Percentiles rank a stretch among this genome's conserved stretches.
phyloP scores from a whole-genome alignment of 2,329 filamentous ascomycete genomes.

The Colletotrichum sp. region DNA sequence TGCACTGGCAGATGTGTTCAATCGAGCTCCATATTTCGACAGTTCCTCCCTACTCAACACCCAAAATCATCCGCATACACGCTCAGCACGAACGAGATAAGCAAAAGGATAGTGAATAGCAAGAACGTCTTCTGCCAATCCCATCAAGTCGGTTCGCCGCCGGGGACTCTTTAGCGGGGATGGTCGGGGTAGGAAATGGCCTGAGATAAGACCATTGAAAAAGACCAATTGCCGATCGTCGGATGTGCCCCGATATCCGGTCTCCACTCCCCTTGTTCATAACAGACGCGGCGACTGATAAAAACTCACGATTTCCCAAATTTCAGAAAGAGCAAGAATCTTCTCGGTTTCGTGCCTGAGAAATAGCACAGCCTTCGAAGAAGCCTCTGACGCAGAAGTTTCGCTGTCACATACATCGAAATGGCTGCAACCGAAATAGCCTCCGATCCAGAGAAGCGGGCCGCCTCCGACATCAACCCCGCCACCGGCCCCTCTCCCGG shows the following conservation, averaged over 20 bases:
- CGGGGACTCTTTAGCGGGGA: not conserved
- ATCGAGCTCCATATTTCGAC: not conserved
- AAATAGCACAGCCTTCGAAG: not conserved
- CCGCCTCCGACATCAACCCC: not conserved
- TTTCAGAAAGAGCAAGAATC: not conserved
- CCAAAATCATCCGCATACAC: not conserved
- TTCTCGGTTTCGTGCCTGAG: not conserved
- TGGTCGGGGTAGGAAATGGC: not conserved
- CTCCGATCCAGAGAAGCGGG: conserved; percentile 16
- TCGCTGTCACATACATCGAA: not conserved
- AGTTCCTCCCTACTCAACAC: fast-evolving
- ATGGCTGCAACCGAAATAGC: conserved; percentile 1
- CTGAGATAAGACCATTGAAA: conserved; percentile 13
- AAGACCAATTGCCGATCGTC: conserved; percentile 7
- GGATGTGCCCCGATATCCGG: not conserved
- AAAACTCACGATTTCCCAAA: not conserved
- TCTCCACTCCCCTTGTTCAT: not conserved
- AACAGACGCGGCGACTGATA: not conserved
- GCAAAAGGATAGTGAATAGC: not conserved
- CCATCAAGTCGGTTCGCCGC: not conserved
- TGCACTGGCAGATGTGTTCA: not conserved
- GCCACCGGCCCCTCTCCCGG: not conserved
- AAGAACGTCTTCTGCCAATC: not conserved
- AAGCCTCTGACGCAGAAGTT: not conserved
- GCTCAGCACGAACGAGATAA: not conserved